These are phyloP conservation scores for Paramecium pentaurelia DNA, from an alignment of 73 alveolate species.

Conservation along the genomic window DNA sequence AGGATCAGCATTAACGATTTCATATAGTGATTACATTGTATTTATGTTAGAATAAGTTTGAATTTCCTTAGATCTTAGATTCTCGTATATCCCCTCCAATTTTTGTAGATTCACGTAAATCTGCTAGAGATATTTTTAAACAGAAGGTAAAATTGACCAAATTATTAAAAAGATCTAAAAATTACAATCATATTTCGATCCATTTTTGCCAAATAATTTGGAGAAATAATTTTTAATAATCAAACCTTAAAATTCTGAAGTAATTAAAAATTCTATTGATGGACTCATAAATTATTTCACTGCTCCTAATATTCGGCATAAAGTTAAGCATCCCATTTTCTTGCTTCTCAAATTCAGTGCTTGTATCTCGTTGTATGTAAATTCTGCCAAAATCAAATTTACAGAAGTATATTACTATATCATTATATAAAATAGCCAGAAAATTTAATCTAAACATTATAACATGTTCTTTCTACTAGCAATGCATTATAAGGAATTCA, in stretches of 20 bases:
- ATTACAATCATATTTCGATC: slow-evolving; percentile 58
- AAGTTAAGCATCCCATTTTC: slow-evolving; percentile 68
- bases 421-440: background rate
- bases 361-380: slow-evolving; percentile 56
- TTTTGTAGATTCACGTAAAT: slow-evolving; percentile 67
- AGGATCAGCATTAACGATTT: slow-evolving; percentile 16
- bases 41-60: slow-evolving; percentile 47
- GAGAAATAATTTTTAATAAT: slow-evolving; percentile 36
- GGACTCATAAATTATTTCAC: slow-evolving; percentile 66
- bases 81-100: slow-evolving; percentile 72
- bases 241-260: slow-evolving; percentile 46
- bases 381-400: slow-evolving; percentile 29
- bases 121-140: slow-evolving; percentile 65
- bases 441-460: slow-evolving; percentile 22
- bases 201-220: slow-evolving; percentile 45
- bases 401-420: background rate
- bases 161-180: background rate
- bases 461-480: slow-evolving; percentile 31
- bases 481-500: background rate
- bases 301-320: slow-evolving; percentile 69
- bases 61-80: slow-evolving; percentile 57
- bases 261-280: slow-evolving; percentile 48
- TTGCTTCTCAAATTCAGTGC: slow-evolving; percentile 60
- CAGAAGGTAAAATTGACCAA: background rate
- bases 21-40: slow-evolving; percentile 48